These are phyloP conservation scores for Verbena officinalis DNA, from an alignment of 257 asterid species.

Conservation along the genomic window DNA sequence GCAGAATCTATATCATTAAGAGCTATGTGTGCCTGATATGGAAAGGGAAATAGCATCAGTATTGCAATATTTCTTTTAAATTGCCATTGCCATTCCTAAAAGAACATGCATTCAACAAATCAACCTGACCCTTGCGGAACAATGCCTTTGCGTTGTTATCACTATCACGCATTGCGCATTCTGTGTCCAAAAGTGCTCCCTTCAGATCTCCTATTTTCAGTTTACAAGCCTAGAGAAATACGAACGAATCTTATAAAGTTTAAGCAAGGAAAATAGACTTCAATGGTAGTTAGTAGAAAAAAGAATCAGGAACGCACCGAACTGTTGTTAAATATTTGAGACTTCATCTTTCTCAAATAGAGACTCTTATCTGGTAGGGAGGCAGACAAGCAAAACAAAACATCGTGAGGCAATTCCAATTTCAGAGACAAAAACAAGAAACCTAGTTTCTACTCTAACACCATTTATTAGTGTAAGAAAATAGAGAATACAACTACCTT, in stretches of 20 bases:
- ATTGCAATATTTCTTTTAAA: background rate
- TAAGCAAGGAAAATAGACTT: background rate
- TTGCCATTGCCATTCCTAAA: background rate
- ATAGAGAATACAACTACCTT: background rate
- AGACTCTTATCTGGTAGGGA: background rate
- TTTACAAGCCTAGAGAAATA: background rate
- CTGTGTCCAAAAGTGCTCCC: background rate
- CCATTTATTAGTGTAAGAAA: background rate
- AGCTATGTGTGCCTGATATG: background rate
- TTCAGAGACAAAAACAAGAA: background rate
- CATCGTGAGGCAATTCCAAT: background rate
- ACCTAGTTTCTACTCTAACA: background rate
- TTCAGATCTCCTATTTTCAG: background rate
- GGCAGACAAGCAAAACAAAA: background rate
- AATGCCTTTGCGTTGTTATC: slow-evolving; percentile 2
- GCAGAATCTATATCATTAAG: slow-evolving; percentile 1
- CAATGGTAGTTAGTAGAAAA: background rate
- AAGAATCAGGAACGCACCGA: background rate
- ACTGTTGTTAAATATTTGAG: background rate
- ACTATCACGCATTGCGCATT: background rate
- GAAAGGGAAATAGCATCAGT: background rate
- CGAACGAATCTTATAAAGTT: too few relatives aligned
- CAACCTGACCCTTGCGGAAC: slow-evolving; percentile 2
- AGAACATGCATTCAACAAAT: background rate
- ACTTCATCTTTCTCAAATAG: background rate